Evolutionary conservation across 257 asterid species (phyloP), one percentile per base, ranked within the genome.

Genomic region (Salvia miltiorrhiza): DNA sequence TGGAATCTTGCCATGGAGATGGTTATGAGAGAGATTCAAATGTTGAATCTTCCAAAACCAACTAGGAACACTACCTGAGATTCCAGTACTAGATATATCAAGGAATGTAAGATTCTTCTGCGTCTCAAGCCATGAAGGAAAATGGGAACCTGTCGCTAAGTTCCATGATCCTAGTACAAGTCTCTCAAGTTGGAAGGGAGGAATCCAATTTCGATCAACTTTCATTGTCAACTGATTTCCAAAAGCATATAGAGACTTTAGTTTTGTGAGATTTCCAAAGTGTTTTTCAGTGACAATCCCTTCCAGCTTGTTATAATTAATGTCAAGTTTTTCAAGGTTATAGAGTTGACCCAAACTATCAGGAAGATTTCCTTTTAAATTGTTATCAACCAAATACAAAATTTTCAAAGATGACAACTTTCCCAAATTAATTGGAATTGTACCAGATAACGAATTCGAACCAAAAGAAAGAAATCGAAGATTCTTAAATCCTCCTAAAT

Each of bases 351-450:
- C 87, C 8, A 82, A 14, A 69, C 74, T 75, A 65, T 66, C 41
- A 5, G 85, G 81, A 14, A 84, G 69, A 55, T 65, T 77, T 45
- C 89, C 87, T 16, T 35, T 77, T 17, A 84, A 54, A 28, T 77
- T 40, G 76, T 82, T 84, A 6, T 1, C 8, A 1, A 13, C 0
- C 32, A 81, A 32, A 0, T 0, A 0, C 24, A 84, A 0, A 0
- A 5, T 0, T 33, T 20, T 3, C 65, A 81, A 43, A 35, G 67
- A 69, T 1, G 78, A 60, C n/a, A 75, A 12, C 17, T 39, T 55
- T 20, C 79, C 80, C 4, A 84, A 24, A 19, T 14, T 73, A 0
- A 0, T 13, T 14, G 89, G 86, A 47, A 79, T 72, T 45, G 48
- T 23, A 39, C 87, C 82, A 3, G 67, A 57, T 0, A 78, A 11